Evolutionary conservation across 768 basidiomycete genomes (phyloP).

Genomic region (Infundibulicybe gibba): DNA sequence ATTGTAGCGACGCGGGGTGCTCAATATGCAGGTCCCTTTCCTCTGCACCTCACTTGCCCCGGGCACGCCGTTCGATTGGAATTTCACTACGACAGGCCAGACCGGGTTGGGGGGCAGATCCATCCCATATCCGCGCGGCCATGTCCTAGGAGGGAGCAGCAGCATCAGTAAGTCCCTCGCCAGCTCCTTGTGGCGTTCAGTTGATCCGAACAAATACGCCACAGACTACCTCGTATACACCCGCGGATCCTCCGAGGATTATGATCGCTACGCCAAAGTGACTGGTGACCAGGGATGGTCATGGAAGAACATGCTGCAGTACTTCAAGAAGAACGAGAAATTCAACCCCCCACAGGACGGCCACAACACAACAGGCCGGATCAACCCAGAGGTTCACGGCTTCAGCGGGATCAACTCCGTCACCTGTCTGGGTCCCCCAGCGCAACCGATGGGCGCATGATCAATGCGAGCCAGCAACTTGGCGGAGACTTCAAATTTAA

Average conservation of each 20-base stretch:
- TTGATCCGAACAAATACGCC: constrained; percentile 12
- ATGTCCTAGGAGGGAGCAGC: constrained; percentile 19
- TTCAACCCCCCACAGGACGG: constrained; percentile 20
- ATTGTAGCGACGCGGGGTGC: constrained; percentile 3
- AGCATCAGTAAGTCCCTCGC: constrained; percentile 15
- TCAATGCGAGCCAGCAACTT: constrained; percentile 20
- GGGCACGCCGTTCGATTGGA: constrained; percentile 18
- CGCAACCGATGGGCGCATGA: constrained; percentile 21
- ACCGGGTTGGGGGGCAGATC: constrained; percentile 11
- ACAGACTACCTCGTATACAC: constrained; percentile 13
- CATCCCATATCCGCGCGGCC: constrained; percentile 18
- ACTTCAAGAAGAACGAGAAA: constrained; percentile 23
- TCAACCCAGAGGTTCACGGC: constrained; percentile 24
- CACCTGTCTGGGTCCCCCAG: constrained; percentile 21
- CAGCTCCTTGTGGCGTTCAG: too few relatives aligned
- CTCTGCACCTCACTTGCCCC: constrained; percentile 5
- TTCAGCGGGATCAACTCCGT: constrained; percentile 24
- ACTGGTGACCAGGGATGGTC: constrained; percentile 28
- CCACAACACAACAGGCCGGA: constrained; percentile 26
- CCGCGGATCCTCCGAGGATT: constrained; percentile 23
- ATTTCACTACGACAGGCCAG: constrained; percentile 22
- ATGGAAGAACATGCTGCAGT: constrained; percentile 22
- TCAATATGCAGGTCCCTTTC: constrained; percentile 8
- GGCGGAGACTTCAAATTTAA: constrained; percentile 19
- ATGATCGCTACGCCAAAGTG: constrained; percentile 19